Conservation (phyloP, 2,329 filamentous ascomycete species). For the Exophiala mesophila region DNA sequence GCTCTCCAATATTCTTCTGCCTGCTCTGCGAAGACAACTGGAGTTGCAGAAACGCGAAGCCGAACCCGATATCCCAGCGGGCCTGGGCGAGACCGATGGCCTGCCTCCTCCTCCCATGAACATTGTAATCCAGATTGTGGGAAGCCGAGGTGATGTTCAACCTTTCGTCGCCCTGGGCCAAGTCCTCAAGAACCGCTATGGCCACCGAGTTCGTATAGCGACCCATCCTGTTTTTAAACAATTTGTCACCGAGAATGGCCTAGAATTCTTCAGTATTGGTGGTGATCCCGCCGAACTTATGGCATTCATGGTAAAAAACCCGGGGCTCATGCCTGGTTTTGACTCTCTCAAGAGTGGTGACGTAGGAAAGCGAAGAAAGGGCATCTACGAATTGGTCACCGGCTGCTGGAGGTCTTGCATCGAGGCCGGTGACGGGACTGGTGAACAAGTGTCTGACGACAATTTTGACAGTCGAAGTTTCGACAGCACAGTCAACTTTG, state of each 20-base stretch:
- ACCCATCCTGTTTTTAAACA: slow-evolving; percentile 65
- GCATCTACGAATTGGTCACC: slow-evolving; percentile 72
- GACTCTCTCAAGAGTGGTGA: slow-evolving; percentile 72
- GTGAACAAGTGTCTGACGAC: slow-evolving; percentile 48
- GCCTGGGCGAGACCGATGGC: slow-evolving; percentile 60
- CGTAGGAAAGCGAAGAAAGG: slow-evolving; percentile 66
- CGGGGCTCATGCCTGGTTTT: slow-evolving; percentile 76
- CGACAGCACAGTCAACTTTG: slow-evolving; percentile 33
- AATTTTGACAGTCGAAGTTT: slow-evolving; percentile 42
- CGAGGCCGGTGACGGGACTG: slow-evolving; percentile 66
- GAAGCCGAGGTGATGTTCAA: slow-evolving; percentile 70
- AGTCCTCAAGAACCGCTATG: slow-evolving; percentile 58
- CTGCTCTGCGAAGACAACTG: slow-evolving; percentile 57
- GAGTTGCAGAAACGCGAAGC: slow-evolving; percentile 45
- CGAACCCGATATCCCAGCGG: slow-evolving; percentile 65
- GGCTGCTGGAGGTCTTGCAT: slow-evolving; percentile 85
- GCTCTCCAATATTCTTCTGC: slow-evolving; percentile 63
- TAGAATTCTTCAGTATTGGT: slow-evolving; percentile 74
- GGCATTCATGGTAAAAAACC: slow-evolving; percentile 90
- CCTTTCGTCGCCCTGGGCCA: slow-evolving; percentile 68
- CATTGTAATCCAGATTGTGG: slow-evolving; percentile 70
- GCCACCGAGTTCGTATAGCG: slow-evolving; percentile 67
- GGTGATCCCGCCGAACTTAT: slow-evolving; percentile 70
- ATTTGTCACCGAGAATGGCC: slow-evolving; percentile 64
- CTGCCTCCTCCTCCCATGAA: slow-evolving; percentile 57